These are phyloP conservation scores for Talaromyces sp. DNA, from an alignment of 2,329 filamentous ascomycete genomes.

Conservation along the genomic window DNA sequence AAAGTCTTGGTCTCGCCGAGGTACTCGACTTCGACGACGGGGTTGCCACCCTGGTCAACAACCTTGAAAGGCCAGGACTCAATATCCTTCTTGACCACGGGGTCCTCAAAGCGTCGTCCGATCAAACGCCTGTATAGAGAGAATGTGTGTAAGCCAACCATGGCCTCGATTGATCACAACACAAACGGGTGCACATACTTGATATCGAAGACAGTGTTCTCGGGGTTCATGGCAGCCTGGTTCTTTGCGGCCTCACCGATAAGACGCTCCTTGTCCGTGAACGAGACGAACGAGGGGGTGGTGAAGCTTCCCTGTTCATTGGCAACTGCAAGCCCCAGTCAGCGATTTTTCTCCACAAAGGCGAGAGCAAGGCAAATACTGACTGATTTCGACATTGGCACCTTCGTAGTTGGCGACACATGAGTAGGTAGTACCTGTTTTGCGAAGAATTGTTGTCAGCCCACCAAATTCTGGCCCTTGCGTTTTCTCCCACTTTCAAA, in stretches of 20 bases:
- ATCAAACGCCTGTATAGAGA: slow-evolving; percentile 72
- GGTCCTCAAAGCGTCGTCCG: slow-evolving; percentile 89
- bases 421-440: slow-evolving; percentile 93
- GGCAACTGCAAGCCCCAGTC: slow-evolving; percentile 57
- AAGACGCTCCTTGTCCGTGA: slow-evolving; percentile 97
- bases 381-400: slow-evolving; percentile 98
- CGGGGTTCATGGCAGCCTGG: slow-evolving; percentile 98
- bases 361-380: slow-evolving; percentile 38
- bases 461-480: not conserved
- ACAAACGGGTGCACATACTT: slow-evolving; percentile 60
- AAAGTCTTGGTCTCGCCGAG: slow-evolving; percentile 91
- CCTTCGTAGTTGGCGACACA: slow-evolving; percentile 99
- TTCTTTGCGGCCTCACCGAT: slow-evolving; percentile 99
- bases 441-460: not conserved
- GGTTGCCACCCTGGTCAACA: slow-evolving; percentile 79
- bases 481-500: not conserved
- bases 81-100: slow-evolving; percentile 96
- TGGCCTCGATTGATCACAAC: not conserved
- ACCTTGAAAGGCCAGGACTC: slow-evolving; percentile 99
- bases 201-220: slow-evolving; percentile 98
- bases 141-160: not conserved
- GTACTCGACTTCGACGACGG: slow-evolving; percentile 92
- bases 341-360: not conserved
- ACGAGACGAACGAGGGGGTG: slow-evolving; percentile 97
- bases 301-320: slow-evolving; percentile 99